Conservation (phyloP, 1,139 yeast species). For the Kazachstania sp. region DNA sequence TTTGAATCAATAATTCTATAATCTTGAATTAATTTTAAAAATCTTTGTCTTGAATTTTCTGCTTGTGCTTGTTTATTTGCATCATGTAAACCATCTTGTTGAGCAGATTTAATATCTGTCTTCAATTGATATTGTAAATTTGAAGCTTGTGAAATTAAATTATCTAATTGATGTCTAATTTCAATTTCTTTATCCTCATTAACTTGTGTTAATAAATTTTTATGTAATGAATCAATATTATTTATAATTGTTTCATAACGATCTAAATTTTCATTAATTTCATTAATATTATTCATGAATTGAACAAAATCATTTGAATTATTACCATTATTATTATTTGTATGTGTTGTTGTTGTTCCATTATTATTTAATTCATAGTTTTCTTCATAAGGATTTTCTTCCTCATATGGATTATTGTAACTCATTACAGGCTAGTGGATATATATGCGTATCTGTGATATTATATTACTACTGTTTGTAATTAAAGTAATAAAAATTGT, state of each 20-base stretch:
- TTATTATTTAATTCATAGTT: slow-evolving; percentile 7
- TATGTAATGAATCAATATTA: slow-evolving; percentile 73
- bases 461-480: too few relatives aligned
- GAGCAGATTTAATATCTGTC: slow-evolving; percentile 66
- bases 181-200: slow-evolving; percentile 70
- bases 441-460: neutral
- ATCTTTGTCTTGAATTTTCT: slow-evolving; percentile 77
- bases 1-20: slow-evolving; percentile 82
- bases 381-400: slow-evolving; percentile 14
- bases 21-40: slow-evolving; percentile 76
- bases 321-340: slow-evolving; percentile 20
- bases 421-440: slow-evolving; percentile 6
- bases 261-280: slow-evolving; percentile 69
- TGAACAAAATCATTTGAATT: slow-evolving; percentile 47
- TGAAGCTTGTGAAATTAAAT: slow-evolving; percentile 68
- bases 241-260: slow-evolving; percentile 72
- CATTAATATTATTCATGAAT: slow-evolving; percentile 78
- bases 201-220: slow-evolving; percentile 74
- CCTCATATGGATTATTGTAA: slow-evolving; percentile 14
- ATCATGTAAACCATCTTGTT: slow-evolving; percentile 63
- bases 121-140: slow-evolving; percentile 70
- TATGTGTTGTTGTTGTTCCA: neutral
- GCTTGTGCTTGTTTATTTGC: slow-evolving; percentile 83
- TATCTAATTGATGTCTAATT: slow-evolving; percentile 68
- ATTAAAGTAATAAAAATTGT: too few relatives aligned